Percentiles rank a stretch among this genome's conserved stretches.
phyloP scores from a whole-genome alignment of 345 rosid genomes.

The Anastatica hierochuntica region DNA sequence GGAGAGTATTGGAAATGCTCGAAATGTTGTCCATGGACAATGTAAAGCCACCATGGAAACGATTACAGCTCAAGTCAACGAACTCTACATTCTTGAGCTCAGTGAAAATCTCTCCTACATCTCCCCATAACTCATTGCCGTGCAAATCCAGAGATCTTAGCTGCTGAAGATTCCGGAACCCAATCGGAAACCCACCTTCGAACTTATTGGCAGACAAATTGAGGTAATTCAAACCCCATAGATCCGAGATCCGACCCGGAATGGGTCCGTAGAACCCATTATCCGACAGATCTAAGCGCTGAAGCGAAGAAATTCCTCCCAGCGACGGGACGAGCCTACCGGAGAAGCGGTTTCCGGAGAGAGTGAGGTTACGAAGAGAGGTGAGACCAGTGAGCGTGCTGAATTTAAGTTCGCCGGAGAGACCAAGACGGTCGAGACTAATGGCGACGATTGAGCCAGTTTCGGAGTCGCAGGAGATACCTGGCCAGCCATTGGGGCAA shows the following conservation, averaged over 20 bases:
- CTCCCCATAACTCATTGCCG: conserved; percentile 45
- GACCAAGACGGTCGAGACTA: conserved; percentile 46
- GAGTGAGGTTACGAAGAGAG: conserved; percentile 51
- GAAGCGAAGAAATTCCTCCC: conserved; percentile 53
- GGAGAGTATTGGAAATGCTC: conserved; percentile 61
- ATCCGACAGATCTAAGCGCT: conserved; percentile 72
- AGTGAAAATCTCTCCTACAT: conserved; percentile 40
- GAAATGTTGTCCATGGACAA: conserved; percentile 45
- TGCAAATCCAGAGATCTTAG: conserved; percentile 63
- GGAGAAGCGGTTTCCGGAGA: conserved; percentile 68
- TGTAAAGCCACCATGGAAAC: conserved; percentile 46
- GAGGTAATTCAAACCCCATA: conserved; percentile 57
- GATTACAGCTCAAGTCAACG: conserved; percentile 74
- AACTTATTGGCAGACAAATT: conserved; percentile 64
- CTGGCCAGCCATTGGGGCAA: conserved; percentile 57
- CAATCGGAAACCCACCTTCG: conserved; percentile 59
- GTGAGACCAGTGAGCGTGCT: conserved; percentile 42
- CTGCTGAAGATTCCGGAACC: conserved; percentile 70
- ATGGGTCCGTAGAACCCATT: conserved; percentile 76
- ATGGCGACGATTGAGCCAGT: conserved; percentile 43
- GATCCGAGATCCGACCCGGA: conserved; percentile 67
- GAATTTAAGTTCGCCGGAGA: conserved; percentile 75
- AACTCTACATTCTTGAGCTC: conserved; percentile 61
- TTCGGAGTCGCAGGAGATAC: conserved; percentile 49
- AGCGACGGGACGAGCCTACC: conserved; percentile 80